Base-by-base conservation (phyloP, 2,329 filamentous ascomycete species). In the Torrubiella hemipterigena region DNA sequence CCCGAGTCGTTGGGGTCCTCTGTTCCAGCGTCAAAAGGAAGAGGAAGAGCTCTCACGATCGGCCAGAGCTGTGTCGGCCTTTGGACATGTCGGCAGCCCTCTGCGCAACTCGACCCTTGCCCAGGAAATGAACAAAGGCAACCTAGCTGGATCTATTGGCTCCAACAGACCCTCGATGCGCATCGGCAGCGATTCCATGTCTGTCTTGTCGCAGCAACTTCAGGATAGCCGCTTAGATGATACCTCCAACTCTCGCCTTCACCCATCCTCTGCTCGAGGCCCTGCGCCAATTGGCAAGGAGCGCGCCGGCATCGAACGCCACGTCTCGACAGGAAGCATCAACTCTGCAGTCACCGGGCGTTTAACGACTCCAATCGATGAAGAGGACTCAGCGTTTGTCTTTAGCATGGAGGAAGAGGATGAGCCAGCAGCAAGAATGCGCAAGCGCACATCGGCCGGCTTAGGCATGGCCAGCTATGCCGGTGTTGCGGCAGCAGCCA, bases 351-450 rank as follows among this genome's bases (percentile, higher is more conserved):
- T 57, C 23, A 69, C 63, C 23, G 69, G 69, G 14, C 59, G 73
- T 12, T 76, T 75, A 47, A 73, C 73, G 2, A 77, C 71, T 1
- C 73, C 73, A 4, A 77, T 78, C 38, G 73, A 77, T 36, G 73
- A 77, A 45, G 73, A 78, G 42, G 71, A 77, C 33, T 61, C 69
- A 4, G 66, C 71, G 17, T 76, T 77, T 40, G 68, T 78, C 11
- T 78, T 78, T 47, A 70, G 59, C 45, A 77, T 78, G 73, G 73
- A 78, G 41, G 70, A 74, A 33, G 69, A 72, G 17, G 68, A 70
- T 15, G 70, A 74, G 19, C 55, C 64, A 15, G 55, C 58, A 13
- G 53, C 56, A 33, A 55, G 59, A 25, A 56, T 59, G 8, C 54
- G 63, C 31, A 72, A 70, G 51, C 62, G 67, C 33, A 56, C 51